A percentile compares a stretch with the other conserved stretches of the same genome.
Conservation (phyloP, 805 yeast genomes). For the Metschnikowia borealis region DNA sequence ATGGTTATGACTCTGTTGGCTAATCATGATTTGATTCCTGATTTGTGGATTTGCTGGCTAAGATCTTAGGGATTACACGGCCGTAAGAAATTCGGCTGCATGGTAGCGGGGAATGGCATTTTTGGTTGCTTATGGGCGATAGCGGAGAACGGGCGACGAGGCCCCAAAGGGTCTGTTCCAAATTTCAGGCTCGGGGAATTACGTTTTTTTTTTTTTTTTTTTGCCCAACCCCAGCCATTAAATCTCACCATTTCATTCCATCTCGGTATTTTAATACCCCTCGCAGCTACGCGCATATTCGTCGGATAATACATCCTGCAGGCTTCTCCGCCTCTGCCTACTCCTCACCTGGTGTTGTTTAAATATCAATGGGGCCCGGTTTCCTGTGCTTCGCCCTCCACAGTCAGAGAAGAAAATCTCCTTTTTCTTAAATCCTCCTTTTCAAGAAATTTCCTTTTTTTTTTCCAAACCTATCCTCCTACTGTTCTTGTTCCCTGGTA, state of each 20-base stretch:
- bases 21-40: no score
- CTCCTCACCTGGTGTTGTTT: constrained; percentile 16
- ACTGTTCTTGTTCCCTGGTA: no score
- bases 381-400: no score
- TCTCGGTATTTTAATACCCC: constrained; percentile 4
- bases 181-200: neutral
- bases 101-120: neutral
- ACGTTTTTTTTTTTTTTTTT: neutral
- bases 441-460: no score
- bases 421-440: neutral
- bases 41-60: no score
- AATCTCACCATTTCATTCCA: constrained; percentile 1
- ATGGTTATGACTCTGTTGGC: no score
- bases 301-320: constrained; percentile 3
- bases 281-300: constrained; percentile 3
- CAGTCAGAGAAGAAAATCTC: neutral
- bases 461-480: no score
- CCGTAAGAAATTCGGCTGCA: no score
- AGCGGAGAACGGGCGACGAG: no score
- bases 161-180: no score
- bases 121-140: no score
- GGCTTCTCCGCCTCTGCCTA: constrained; percentile 11
- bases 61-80: no score
- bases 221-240: neutral
- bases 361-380: constrained; percentile 1